Evolutionary conservation across 2,329 filamentous ascomycete species (phyloP).

Genomic region (Cladobotryum protrusum): DNA sequence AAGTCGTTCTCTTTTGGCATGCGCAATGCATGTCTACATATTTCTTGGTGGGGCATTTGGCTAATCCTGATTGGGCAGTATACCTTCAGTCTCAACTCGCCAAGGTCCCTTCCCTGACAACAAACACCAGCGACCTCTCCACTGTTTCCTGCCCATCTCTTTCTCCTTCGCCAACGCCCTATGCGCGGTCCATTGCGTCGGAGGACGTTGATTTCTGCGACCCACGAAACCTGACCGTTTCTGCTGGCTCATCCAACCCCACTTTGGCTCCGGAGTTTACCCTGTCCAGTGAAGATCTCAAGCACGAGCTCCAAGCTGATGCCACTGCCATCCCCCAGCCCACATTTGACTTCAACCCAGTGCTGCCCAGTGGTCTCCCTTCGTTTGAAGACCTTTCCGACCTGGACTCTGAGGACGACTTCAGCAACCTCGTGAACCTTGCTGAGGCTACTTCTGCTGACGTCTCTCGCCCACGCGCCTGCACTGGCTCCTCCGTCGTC

Average conservation of each 20-base stretch:
- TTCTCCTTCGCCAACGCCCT: conserved; percentile 79
- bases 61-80: conserved; percentile 39
- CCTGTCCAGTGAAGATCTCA: conserved; percentile 56
- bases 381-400: conserved; percentile 83
- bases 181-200: conserved; percentile 60
- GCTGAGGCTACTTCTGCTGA: conserved; percentile 42
- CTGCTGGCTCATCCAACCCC: conserved; percentile 40
- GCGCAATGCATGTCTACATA: neutral
- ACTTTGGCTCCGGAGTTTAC: conserved; percentile 56
- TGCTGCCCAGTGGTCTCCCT: conserved; percentile 55
- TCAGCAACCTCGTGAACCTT: conserved; percentile 65
- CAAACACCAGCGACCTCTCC: conserved; percentile 64
- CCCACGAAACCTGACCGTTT: conserved; percentile 79
- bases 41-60: conserved; percentile 3
- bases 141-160: conserved; percentile 75
- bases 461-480: conserved; percentile 62
- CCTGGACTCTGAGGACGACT: conserved; percentile 86
- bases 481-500: conserved; percentile 61
- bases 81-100: conserved; percentile 42
- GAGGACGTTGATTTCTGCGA: conserved; percentile 86
- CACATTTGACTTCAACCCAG: conserved; percentile 47
- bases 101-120: conserved; percentile 54
- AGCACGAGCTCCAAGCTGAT: conserved; percentile 45
- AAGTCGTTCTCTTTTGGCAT: neutral
- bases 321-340: conserved; percentile 33